Conservation (phyloP, 1,139 yeast species). For the Scheffersomyces titani region DNA sequence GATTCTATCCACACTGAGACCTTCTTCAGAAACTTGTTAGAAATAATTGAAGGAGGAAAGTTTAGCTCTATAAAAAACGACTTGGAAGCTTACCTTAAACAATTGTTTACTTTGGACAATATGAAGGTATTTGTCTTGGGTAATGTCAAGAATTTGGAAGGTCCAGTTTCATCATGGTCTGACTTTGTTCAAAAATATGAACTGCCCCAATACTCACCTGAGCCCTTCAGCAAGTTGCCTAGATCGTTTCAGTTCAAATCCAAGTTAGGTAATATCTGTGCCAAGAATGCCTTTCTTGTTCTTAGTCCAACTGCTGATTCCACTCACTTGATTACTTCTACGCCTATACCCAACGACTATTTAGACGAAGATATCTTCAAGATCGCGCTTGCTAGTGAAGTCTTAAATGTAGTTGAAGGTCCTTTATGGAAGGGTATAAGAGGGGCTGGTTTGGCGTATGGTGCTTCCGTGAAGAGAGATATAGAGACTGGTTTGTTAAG, state of each 20-base stretch:
- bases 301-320: slow-evolving; percentile 88
- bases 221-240: slow-evolving; percentile 42
- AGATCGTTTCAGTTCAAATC: slow-evolving; percentile 58
- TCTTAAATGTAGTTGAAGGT: slow-evolving; percentile 87
- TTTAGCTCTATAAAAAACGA: slow-evolving; percentile 50
- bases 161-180: slow-evolving; percentile 69
- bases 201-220: slow-evolving; percentile 4
- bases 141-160: slow-evolving; percentile 49
- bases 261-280: slow-evolving; percentile 54
- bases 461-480: slow-evolving; percentile 63
- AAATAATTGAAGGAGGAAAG: slow-evolving; percentile 53
- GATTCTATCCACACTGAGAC: slow-evolving; percentile 67
- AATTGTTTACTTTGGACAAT: slow-evolving; percentile 60
- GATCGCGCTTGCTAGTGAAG: slow-evolving; percentile 72
- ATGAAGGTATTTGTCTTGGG: slow-evolving; percentile 74
- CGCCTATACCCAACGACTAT: slow-evolving; percentile 67
- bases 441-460: slow-evolving; percentile 95
- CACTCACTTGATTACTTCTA: slow-evolving; percentile 64
- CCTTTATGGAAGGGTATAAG: slow-evolving; percentile 97
- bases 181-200: slow-evolving; percentile 30
- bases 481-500: slow-evolving; percentile 69
- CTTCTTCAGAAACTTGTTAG: slow-evolving; percentile 51
- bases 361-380: slow-evolving; percentile 68
- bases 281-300: slow-evolving; percentile 60
- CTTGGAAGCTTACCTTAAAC: slow-evolving; percentile 56